Evolutionary conservation across 805 yeast genomes (phyloP), one percentile per base, ranked within the genome.

Genomic region (Limtongozyma cylindracea): DNA sequence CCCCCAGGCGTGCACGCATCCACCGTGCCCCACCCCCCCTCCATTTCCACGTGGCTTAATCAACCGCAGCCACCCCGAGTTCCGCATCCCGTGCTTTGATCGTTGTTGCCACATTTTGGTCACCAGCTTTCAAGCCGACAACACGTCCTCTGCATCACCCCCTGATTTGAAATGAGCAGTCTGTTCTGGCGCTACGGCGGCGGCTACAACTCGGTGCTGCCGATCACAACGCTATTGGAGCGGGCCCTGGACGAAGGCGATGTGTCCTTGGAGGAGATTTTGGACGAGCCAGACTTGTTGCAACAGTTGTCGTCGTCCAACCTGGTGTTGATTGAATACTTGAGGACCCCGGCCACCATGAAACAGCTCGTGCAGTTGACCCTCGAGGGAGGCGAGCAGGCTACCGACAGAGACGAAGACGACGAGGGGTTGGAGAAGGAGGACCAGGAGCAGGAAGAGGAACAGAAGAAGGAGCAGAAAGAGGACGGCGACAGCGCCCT

Each of bases 311-410:
- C 77, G 20, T 47, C 77, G 28, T 80, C 72, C 37, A 84, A 74
- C 32, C 71, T 64, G 20, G 82, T 71, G 26, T 43, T 77, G 14
- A 49, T 73, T 13, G 73, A 73, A 26, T 88, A 76, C 38, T 47
- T 77, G 17, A 46, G 70, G 15, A 6, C 15, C 6, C 15, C 15
- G 15, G 15, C 15, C 6, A 13, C 15, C 6, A 5, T 13, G 6
- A 6, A 13, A 5, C 6, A 5, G 15, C 15, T 13, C 15, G 15
- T 13, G 15, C 6, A 6, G 15, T 6, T 13, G 6, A 5, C 6
- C 15, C n/a, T 11, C 7, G n/a, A n/a, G 12, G 8, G 10, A 9
- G 21, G 19, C 5, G 6, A 9, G 8, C 5, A 10, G 10, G 9
- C 16, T 5, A 10, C 15, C 18, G 23, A 12, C 17, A 21, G 19